Evolutionary conservation across 1,284 basidiomycete genomes (phyloP).

Genomic region (Sparassis latifolia): DNA sequence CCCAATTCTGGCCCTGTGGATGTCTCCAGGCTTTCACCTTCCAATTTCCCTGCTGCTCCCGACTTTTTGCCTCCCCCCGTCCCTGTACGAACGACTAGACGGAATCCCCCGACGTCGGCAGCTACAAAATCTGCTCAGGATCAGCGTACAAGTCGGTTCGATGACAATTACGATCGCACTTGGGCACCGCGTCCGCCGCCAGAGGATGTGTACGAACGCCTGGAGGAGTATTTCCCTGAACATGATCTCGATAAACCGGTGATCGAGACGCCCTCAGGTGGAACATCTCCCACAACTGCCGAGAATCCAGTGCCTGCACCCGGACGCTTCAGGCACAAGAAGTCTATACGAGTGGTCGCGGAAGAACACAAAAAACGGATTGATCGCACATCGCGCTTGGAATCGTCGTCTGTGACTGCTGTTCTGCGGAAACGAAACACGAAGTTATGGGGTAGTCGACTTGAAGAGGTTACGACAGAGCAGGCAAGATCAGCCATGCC

Average conservation of each 20-base stretch:
- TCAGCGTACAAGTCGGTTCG: conserved; percentile 52
- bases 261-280: conserved; percentile 78
- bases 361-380: conserved; percentile 71
- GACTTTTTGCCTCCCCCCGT: conserved; percentile 17
- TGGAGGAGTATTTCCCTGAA: conserved; percentile 94
- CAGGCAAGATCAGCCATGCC: conserved; percentile 44
- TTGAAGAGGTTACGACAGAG: conserved; percentile 88
- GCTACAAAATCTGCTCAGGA: conserved; percentile 24
- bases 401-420: conserved; percentile 40
- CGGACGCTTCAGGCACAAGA: conserved; percentile 54
- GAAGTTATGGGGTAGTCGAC: conserved; percentile 91
- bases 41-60: conserved; percentile 18
- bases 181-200: conserved; percentile 90
- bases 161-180: conserved; percentile 47
- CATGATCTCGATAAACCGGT: conserved; percentile 96
- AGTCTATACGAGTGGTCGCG: conserved; percentile 91
- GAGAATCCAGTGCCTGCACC: conserved; percentile 41
- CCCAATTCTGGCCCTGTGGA: conserved; percentile 12
- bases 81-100: conserved; percentile 10
- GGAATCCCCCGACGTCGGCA: conserved; percentile 12
- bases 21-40: conserved; percentile 12
- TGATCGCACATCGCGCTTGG: conserved; percentile 50
- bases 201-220: conserved; percentile 89
- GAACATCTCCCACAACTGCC: conserved; percentile 67
- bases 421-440: conserved; percentile 80